Base-by-base conservation (phyloP, 129 eudicot species). In the Heracleum sosnowskyi region DNA sequence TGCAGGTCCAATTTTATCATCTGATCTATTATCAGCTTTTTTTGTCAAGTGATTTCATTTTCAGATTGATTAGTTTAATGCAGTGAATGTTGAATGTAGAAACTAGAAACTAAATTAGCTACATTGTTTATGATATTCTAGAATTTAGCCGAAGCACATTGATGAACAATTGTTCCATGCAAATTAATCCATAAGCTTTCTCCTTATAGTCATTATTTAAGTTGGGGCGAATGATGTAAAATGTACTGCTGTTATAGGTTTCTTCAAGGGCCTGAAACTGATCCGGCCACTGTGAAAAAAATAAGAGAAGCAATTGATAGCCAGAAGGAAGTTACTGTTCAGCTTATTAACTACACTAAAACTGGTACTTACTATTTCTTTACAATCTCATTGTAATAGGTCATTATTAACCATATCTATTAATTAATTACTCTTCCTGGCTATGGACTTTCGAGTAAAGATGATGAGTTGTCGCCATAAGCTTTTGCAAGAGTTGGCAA, bases 201-300 rank as follows among this genome's bases (percentile, higher is more conserved):
- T 34, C 22, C 5, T 12, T 5, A 28, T 64, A 33, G 31, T 13
- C 6, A 10, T 60, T 40, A 31, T 13, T 66, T 17, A 7, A 20
- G 35, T 24, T n/a, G 55, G 53, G 36, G 11, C 12, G 35, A 40
- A 72, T 40, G 5, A 33, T 64, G 4, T 29, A 12, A 13, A 31
- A 31, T 31, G 39, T 31, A 31, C 72, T 68, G 41, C 26, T 63
- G 18, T 75, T 64, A 40, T 77, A 96, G 99, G 88, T 96, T 96
- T 81, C 97, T 96, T 76, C 99, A 92, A 86, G 99, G 99, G 4
- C 99, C 99, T 10, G 99, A 96, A 90, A 96, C 99, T 77, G 99
- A 96, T 85, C 97, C 97, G 31, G 83, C 93, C 10, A 90, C 97
- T 3, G 99, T 96, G 77, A 88, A 79, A 81, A 92, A 96, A 83